A percentile compares a stretch with the other conserved stretches of the same genome.
phyloP scores from a whole-genome alignment of 495 filamentous ascomycete species.

The Annulohypoxylon nitens region DNA sequence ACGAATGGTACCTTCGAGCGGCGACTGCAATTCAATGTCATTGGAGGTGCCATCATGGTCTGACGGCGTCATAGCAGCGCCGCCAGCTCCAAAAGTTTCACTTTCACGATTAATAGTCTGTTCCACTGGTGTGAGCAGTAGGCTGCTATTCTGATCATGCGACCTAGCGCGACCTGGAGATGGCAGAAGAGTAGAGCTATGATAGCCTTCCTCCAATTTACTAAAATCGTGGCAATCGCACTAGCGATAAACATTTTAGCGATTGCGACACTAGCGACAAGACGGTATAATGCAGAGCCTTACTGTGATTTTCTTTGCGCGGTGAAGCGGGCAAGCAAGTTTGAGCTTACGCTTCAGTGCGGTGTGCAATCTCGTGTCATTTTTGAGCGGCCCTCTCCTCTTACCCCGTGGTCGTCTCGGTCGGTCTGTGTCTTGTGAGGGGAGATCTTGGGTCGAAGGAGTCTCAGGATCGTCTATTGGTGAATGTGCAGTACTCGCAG shows the following conservation, averaged over 20 bases:
- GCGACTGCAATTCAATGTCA: conserved; percentile 29
- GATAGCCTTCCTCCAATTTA: conserved; percentile 42
- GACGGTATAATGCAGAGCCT: conserved; percentile 6
- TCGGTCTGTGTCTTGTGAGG: conserved; percentile 23
- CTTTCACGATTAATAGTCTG: conserved; percentile 30
- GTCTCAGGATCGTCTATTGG: conserved; percentile 36
- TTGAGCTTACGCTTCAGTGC: conserved; percentile 49
- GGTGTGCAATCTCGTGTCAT: conserved; percentile 41
- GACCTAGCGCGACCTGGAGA: conserved; percentile 21
- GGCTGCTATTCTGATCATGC: conserved; percentile 11
- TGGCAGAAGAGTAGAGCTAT: background rate
- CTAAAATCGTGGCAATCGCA: conserved; percentile 51
- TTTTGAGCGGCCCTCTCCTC: conserved; percentile 45
- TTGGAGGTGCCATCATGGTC: conserved; percentile 27
- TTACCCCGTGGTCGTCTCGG: conserved; percentile 43
- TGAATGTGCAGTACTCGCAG: conserved; percentile 43
- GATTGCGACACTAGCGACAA: background rate
- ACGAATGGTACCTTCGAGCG: conserved; percentile 21
- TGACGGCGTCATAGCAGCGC: conserved; percentile 29
- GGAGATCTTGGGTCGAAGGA: conserved; percentile 21
- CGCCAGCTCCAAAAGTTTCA: conserved; percentile 47
- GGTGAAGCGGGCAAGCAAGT: conserved; percentile 45
- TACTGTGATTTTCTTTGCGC: conserved; percentile 48
- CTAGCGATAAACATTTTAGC: conserved; percentile 39
- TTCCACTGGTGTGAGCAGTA: conserved; percentile 15